Base-by-base conservation (phyloP, 306 rosid genomes). In the Trichosanthes truncata region DNA sequence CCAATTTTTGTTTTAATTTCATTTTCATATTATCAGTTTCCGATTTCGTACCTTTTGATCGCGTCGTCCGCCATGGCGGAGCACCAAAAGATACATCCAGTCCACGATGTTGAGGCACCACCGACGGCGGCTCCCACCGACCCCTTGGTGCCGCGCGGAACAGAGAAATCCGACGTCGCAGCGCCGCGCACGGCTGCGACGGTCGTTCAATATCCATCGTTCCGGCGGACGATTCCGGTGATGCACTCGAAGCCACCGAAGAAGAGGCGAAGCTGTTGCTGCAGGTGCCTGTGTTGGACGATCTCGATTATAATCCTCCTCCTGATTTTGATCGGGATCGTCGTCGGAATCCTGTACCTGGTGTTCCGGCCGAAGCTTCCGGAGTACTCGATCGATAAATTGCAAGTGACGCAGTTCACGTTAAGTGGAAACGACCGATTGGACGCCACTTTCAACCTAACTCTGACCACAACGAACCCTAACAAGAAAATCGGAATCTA, bases 281-380 rank as follows among this genome's bases (percentile, higher is more conserved):
- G 93, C 80, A 89, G 71, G 61, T 88, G 91, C 85, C 14, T 89
- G 0, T 94, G 95, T 20, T 92, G 90, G 86, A 87, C 82, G 0
- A 18, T 91, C 10, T 66, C 80, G 72, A 80, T 83, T 6, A 56
- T 92, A 7, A 0, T 90, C 51, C 73, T 91, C 7, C 87, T 82
- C 0, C 65, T 88, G 0, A 15, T 94, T 57, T 79, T 87, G 21
- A 84, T 90, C 6, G 96, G 83, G 8, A 80, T 87, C 77, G 78
- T 92, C 1, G 17, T 69, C 5, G 98, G 98, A 0, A 52, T 85
- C 23, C 60, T 94, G 6, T 94, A 21, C 92, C 90, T 94, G 18
- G 93, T 82, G 6, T 94, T 94, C 81, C 90, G 84, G 21, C 98
- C 98, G 63, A 92, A 94, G 82, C 87, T 94, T 12, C 98, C 98